Evolutionary conservation across 768 basidiomycete species (phyloP), one percentile per base, ranked within the genome.

Genomic region (Lactifluus piperatus): DNA sequence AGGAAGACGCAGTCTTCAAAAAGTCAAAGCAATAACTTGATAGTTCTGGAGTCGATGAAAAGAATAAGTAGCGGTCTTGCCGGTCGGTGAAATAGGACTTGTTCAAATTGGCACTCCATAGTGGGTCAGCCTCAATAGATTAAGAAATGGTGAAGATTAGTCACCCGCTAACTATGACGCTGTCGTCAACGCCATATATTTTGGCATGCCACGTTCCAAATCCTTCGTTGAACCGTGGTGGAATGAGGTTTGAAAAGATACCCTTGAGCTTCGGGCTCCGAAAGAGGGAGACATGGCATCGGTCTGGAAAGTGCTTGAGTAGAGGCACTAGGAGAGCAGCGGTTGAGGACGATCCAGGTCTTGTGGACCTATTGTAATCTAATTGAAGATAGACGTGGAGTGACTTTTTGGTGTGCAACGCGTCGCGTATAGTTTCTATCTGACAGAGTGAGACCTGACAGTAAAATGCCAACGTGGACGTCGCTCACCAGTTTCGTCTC

Each of bases 131-230:
- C n/a, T 54, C 53, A 39, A 18, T 24, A 45, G 36, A 14, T 4
- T 24, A 10, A 44, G 51, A 30, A 54, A 56, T 34, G 46, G 54
- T 22, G 43, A 74, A 77, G n/a, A 14, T 51, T 57, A 71, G 83
- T 72, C 64, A 95, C 95, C 97, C 97, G 66, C 84, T 91, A 60
- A 99, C 83, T 70, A 99, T 83, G 44, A 99, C 79, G 54, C 94
- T 84, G 68, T 97, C 86, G 69, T 99, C 97, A 0, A 81, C 86
- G 20, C 92, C 93, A 68, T 99, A 99, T 56, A 94, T 80, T 72
- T 99, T 99, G 4, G 91, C 87, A 70, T 98, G 97, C 94, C 94
- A 97, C 2, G 94, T 92, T 0, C 94, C 95, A 90, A 94, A 98
- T 1, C 94, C 97, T 73, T 99, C 97, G 66, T 99, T 95, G 73